Evolutionary conservation across 2,329 filamentous ascomycete species (phyloP), one percentile per base, ranked within the genome.

Genomic region (Penicillium sp.): DNA sequence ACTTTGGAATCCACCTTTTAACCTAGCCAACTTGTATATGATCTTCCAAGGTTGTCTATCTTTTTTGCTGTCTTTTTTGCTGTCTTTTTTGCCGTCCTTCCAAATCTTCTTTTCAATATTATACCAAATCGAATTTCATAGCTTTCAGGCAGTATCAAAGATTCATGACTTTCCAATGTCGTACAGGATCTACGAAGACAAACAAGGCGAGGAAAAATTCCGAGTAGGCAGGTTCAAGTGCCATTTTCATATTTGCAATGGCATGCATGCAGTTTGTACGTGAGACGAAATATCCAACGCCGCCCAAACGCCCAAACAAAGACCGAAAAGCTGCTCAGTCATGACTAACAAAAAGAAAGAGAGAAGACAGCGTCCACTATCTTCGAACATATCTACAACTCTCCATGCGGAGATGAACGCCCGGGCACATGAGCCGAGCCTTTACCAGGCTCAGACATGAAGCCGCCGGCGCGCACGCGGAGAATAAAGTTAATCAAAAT

Each of bases 401-500:
- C 50, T 4, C 60, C 58, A 54, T 57, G 60, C 10, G 50, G 13
- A 27, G n/a, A 49, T 9, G 34, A 36, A 13, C 44, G 44, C 4
- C 56, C 52, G 27, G 52, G 46, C 5, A 31, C 32, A 31, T 36
- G 32, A n/a, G 43, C 48, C 13, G 34, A 36, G 13, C 34, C 13
- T 36, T 36, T 36, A 5, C 63, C 63, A 3, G 54, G 52, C 34
- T 32, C 56, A 22, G 60, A 56, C 51, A 65, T 59, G 36, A 73
- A 71, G 2, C 63, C 66, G n/a, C 65, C 58, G 29, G 86, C 83
- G 36, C 80, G 82, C n/a, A 91, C 82, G 59, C 93, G 86, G 65
- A 91, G 87, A 4, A 77, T 89, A 79, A 96, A 95, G 72, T 94
- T 96, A 24, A 95, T 71, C 4, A 82, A 78, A 10, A 97, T 86